A percentile compares a stretch with the other conserved stretches of the same genome.
phyloP scores from a whole-genome alignment of 2,329 filamentous ascomycete genomes.

The Fusarium subglutinans region DNA sequence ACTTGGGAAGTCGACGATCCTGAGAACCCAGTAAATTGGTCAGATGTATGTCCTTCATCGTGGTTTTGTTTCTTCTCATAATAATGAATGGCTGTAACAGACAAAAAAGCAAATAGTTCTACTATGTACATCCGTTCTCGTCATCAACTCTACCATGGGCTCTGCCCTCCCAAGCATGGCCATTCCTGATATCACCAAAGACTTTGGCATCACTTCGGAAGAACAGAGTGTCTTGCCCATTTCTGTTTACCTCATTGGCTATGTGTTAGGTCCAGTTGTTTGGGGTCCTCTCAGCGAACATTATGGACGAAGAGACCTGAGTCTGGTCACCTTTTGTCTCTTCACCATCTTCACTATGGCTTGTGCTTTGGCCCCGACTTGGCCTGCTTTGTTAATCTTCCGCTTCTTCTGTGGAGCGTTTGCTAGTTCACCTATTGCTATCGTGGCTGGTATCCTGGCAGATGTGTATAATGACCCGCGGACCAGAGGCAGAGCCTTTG shows the following conservation, averaged over 20 bases:
- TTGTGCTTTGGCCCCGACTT: constrained; percentile 63
- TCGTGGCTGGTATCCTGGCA: constrained; percentile 71
- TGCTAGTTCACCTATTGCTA: constrained; percentile 67
- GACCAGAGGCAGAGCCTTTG: constrained; percentile 67
- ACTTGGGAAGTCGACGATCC: constrained; percentile 59
- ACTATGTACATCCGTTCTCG: constrained; percentile 63
- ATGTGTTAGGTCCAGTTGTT: constrained; percentile 67
- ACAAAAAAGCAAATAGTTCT: constrained; percentile 64
- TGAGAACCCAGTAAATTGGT: constrained; percentile 65
- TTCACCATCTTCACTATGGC: constrained; percentile 64
- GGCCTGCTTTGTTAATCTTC: constrained; percentile 63
- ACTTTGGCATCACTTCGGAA: constrained; percentile 64
- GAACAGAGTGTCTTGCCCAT: constrained; percentile 64
- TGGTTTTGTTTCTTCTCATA: not conserved
- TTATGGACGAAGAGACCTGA: constrained; percentile 63
- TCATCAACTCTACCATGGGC: constrained; percentile 75
- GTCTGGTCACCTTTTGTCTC: constrained; percentile 55
- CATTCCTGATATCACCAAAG: constrained; percentile 63
- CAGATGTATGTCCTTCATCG: constrained; percentile 44
- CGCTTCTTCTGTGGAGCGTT: constrained; percentile 63
- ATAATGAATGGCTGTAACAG: constrained; percentile 44
- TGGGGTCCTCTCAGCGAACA: constrained; percentile 75
- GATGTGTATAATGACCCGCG: constrained; percentile 67
- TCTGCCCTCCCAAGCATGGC: constrained; percentile 72
- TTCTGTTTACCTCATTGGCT: constrained; percentile 71